Conservation (phyloP, 306 rosid genomes). For the Quercus mongolica region DNA sequence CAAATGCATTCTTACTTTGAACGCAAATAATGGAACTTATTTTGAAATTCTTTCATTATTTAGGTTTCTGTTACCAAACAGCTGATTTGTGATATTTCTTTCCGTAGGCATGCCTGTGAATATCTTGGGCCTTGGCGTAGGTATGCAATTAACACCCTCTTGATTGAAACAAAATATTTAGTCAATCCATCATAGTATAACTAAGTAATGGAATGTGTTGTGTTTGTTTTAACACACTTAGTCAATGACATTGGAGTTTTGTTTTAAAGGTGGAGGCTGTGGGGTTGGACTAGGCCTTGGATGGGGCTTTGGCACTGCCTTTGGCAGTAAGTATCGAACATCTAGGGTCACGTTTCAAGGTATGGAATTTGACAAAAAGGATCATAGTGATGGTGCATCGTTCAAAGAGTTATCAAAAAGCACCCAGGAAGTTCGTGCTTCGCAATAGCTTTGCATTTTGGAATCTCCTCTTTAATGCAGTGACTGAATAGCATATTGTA, state of each 20-base stretch:
- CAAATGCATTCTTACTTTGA: not conserved
- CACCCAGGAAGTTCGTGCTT: conserved; percentile 28
- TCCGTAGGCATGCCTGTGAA: conserved; percentile 83
- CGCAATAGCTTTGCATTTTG: conserved; percentile 19
- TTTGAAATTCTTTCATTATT: not conserved
- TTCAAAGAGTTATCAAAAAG: conserved; percentile 31
- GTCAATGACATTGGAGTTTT: not conserved
- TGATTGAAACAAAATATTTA: not conserved
- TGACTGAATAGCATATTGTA: not conserved
- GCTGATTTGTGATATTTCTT: conserved; percentile 4
- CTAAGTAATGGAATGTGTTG: not conserved
- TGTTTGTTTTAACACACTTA: not conserved
- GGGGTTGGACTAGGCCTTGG: conserved; percentile 98
- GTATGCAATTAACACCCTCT: conserved; percentile 37
- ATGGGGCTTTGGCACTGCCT: conserved; percentile 97
- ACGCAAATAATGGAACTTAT: not conserved
- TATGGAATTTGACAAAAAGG: conserved; percentile 55
- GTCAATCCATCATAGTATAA: not conserved
- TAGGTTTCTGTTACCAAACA: not conserved
- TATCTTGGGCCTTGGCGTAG: conserved; percentile 87
- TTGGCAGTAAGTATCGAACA: conserved; percentile 76
- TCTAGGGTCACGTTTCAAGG: conserved; percentile 71
- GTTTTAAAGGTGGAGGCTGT: conserved; percentile 90
- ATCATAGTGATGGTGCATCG: conserved; percentile 22
- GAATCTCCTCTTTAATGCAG: not conserved